Base-by-base conservation (phyloP, 352 stramenopile species). In the Pythium pyrilobum region DNA sequence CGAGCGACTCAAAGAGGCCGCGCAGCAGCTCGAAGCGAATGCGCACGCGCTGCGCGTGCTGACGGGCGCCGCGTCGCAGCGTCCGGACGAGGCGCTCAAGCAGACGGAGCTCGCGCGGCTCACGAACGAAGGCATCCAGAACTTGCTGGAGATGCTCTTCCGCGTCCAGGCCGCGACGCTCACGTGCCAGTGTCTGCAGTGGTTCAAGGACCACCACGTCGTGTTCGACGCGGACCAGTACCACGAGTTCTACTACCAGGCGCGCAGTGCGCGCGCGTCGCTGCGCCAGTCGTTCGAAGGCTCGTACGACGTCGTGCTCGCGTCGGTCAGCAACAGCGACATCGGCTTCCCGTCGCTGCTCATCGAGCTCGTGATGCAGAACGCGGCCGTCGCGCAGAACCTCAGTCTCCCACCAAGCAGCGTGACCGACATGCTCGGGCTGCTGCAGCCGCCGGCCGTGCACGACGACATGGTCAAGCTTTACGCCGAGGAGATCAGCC, bases 331-430 rank as follows among this genome's bases (percentile, higher is more conserved):
- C 54, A 69, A 76, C 41, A 75, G 64, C 55, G 71, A 66, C 25
- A 63, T 69, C 23, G 69, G 72, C 27, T 73, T 77, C 13, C 73
- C 76, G 5, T 69, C 85, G 59, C 58, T 89, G 24, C 58, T 90
- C 41, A 89, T 90, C 44, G 78, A 89, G 50, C 69, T 85, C 45
- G 76, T 90, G 21, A 85, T 89, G 71, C 77, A 89, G 39, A 87
- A 80, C 48, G 81, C 81, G 11, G 69, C 67, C 20, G 47, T 75
- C 11, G 68, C 69, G 15, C 71, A 67, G 1, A 72, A 80, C 36
- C 50, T 91, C 13, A 66, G 45, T 34, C 68, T 64, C 2, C 63
- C 58, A 2, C 53, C 63, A 7, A 47, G 34, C 20, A 53, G 27
- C 16, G 21, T 64, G 21, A 7, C 37, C 4, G 48, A 87, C 18